Percentiles rank a stretch among this genome's conserved stretches.
phyloP scores from a whole-genome alignment of 129 eudicot species.

The Rutidosis leptorrhynchoides region DNA sequence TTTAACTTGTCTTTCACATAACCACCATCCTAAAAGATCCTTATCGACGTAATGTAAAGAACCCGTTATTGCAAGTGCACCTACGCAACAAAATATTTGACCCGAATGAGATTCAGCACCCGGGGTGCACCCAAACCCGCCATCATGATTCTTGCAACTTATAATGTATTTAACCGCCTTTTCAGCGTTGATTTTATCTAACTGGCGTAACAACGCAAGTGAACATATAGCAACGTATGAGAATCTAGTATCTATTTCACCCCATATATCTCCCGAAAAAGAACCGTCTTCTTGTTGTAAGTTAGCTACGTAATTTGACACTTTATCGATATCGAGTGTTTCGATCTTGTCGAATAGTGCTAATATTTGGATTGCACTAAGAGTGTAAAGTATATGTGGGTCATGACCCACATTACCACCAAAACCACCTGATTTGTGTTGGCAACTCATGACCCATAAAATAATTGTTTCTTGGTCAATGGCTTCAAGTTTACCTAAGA shows the following conservation, averaged over 20 bases:
- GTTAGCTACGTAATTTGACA: conserved; percentile 53
- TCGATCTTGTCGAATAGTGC: conserved; percentile 67
- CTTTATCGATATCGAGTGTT: conserved; percentile 67
- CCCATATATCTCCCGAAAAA: conserved; percentile 93
- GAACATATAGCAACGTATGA: conserved; percentile 77
- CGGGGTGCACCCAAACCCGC: conserved; percentile 95
- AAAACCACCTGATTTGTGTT: conserved; percentile 90
- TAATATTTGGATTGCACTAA: conserved; percentile 81
- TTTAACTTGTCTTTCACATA: conserved; percentile 80
- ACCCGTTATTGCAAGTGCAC: conserved; percentile 87
- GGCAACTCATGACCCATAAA: conserved; percentile 91
- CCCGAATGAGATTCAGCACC: conserved; percentile 96
- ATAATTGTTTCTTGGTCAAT: conserved; percentile 71
- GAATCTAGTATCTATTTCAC: conserved; percentile 85
- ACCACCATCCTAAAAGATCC: conserved; percentile 99
- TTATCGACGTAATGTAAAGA: conserved; percentile 76
- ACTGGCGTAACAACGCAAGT: conserved; percentile 54
- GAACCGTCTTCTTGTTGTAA: conserved; percentile 94
- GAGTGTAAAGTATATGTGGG: conserved; percentile 74
- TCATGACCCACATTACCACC: conserved; percentile 94
- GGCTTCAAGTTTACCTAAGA: conserved; percentile 61
- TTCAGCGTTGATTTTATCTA: conserved; percentile 76
- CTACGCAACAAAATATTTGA: conserved; percentile 89
- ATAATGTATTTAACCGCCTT: conserved; percentile 76
- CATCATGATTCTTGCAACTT: conserved; percentile 87